Evolutionary conservation across 2,329 filamentous ascomycete species (phyloP).

Genomic region (Arthroderma sp.): DNA sequence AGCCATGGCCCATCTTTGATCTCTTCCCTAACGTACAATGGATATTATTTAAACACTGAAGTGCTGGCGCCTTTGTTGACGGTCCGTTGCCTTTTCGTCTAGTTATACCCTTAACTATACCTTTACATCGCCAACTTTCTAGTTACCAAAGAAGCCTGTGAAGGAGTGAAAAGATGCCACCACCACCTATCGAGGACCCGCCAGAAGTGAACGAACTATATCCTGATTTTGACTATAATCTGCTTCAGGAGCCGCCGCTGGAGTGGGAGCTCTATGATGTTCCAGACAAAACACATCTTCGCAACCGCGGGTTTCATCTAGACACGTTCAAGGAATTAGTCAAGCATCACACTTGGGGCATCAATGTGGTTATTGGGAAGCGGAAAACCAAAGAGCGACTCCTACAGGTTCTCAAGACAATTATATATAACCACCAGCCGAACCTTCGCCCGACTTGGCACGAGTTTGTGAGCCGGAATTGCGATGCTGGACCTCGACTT

Average conservation of each 20-base stretch:
- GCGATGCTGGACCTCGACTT: slow-evolving; percentile 10
- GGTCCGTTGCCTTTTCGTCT: too few species aligned
- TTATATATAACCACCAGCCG: slow-evolving; percentile 9
- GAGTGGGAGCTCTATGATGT: slow-evolving; percentile 10
- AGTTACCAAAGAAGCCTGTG: too few species aligned
- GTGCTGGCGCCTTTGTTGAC: too few species aligned
- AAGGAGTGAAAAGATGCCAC: background rate
- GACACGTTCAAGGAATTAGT: slow-evolving; percentile 6
- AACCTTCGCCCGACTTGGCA: slow-evolving; percentile 8
- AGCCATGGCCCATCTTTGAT: too few species aligned
- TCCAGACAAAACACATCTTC: slow-evolving; percentile 7
- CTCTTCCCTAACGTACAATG: too few species aligned
- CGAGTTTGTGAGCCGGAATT: slow-evolving; percentile 8
- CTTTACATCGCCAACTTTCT: too few species aligned
- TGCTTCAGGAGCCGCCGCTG: slow-evolving; percentile 3
- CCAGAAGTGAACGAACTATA: slow-evolving; percentile 9
- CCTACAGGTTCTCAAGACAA: slow-evolving; percentile 8
- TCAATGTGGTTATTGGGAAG: slow-evolving; percentile 5
- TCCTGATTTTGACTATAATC: slow-evolving; percentile 6
- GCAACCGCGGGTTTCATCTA: slow-evolving; percentile 5
- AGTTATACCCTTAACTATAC: too few species aligned
- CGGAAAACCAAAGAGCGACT: slow-evolving; percentile 7
- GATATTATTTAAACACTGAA: too few species aligned
- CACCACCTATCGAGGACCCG: background rate
- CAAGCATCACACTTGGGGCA: slow-evolving; percentile 10